Conservation (phyloP, 2,329 filamentous ascomycete genomes). For the Helminthosporium solani region DNA sequence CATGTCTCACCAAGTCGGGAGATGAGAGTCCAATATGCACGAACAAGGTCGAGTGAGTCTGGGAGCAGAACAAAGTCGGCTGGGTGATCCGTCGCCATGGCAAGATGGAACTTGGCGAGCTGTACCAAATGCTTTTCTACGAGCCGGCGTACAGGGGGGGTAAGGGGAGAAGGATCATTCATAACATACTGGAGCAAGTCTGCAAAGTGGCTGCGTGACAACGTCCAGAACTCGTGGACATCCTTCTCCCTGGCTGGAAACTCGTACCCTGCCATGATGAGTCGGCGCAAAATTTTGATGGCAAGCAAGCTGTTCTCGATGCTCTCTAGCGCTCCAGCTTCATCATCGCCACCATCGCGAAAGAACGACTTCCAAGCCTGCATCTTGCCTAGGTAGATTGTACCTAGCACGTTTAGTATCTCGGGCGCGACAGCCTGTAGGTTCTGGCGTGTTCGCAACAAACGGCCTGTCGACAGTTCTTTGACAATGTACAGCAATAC, state of each 20-base stretch:
- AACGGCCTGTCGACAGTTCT: slow-evolving; percentile 77
- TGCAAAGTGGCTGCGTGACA: slow-evolving; percentile 74
- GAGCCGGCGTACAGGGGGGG: slow-evolving; percentile 55
- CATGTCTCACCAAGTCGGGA: slow-evolving; percentile 74
- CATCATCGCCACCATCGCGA: slow-evolving; percentile 58
- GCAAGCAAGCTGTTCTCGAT: slow-evolving; percentile 77
- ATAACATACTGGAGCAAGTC: slow-evolving; percentile 67
- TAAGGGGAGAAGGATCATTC: slow-evolving; percentile 56
- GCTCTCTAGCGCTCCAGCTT: slow-evolving; percentile 58
- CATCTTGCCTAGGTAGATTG: slow-evolving; percentile 75
- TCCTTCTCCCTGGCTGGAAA: slow-evolving; percentile 75
- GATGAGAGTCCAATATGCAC: slow-evolving; percentile 83
- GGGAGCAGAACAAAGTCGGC: slow-evolving; percentile 81
- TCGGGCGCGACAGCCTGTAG: slow-evolving; percentile 79
- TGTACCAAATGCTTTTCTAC: slow-evolving; percentile 88
- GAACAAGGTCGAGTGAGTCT: slow-evolving; percentile 72
- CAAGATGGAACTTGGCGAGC: slow-evolving; percentile 85
- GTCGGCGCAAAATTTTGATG: slow-evolving; percentile 76
- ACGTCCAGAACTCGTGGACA: slow-evolving; percentile 76
- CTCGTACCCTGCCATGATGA: slow-evolving; percentile 81
- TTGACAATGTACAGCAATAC: slow-evolving; percentile 86
- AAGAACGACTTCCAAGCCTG: slow-evolving; percentile 66
- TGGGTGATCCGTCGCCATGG: slow-evolving; percentile 77
- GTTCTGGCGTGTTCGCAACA: slow-evolving; percentile 72
- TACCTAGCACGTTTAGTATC: slow-evolving; percentile 74